These are phyloP conservation scores for Nemania bipapillata DNA, from an alignment of 2,329 filamentous ascomycete species.

Conservation along the genomic window DNA sequence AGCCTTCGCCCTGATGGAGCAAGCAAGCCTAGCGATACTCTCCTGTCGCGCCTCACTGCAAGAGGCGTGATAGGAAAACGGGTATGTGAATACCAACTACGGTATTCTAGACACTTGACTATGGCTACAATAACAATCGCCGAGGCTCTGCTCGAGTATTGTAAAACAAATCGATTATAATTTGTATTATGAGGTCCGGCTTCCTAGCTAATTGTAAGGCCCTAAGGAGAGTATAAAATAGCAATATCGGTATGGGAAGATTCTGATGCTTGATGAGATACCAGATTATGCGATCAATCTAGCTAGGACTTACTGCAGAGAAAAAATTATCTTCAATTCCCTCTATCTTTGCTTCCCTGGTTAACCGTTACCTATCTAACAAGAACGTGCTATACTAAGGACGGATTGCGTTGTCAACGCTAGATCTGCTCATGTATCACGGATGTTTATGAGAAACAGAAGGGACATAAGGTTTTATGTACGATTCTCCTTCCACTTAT, in stretches of 20 bases:
- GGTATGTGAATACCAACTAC: too few species aligned
- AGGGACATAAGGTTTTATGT: conserved; percentile 19
- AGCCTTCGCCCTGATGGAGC: not conserved
- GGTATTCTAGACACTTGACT: too few species aligned
- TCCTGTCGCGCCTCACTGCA: not conserved
- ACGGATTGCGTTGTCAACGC: not conserved
- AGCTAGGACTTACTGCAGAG: not conserved
- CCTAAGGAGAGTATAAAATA: too few species aligned
- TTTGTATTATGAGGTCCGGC: too few species aligned
- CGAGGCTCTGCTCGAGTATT: too few species aligned
- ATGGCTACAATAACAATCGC: too few species aligned
- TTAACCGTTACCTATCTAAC: not conserved
- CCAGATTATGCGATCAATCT: too few species aligned
- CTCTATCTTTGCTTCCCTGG: not conserved
- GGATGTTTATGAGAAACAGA: conserved; percentile 16
- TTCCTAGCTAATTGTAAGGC: too few species aligned
- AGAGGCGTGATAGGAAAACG: not conserved
- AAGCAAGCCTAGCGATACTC: not conserved
- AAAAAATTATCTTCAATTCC: not conserved
- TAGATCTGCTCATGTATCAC: conserved; percentile 23
- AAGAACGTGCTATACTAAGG: not conserved
- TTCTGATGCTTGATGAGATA: too few species aligned
- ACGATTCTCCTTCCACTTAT: conserved; percentile 15
- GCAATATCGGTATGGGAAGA: too few species aligned
- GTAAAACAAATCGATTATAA: too few species aligned